Evolutionary conservation across 371 early-diverging fungal species (phyloP).

Genomic region (Mucor saturninus): DNA sequence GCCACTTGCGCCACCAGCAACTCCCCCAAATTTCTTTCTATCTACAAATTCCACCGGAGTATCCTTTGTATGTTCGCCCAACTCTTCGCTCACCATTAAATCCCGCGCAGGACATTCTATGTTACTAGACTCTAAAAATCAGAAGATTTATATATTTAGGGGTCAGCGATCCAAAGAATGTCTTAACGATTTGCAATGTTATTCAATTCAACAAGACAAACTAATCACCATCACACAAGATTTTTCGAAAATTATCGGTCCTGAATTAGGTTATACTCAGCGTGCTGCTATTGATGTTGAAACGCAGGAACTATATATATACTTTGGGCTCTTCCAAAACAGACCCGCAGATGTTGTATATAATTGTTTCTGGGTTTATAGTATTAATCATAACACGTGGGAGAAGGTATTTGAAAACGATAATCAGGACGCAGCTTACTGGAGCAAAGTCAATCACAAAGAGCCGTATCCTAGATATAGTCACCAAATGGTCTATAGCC

Average conservation of each 20-base stretch:
- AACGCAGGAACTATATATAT: slow-evolving; percentile 81
- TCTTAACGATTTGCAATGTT: slow-evolving; percentile 79
- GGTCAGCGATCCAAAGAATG: slow-evolving; percentile 85
- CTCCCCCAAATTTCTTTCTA: neutral
- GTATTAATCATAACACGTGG: slow-evolving; percentile 66
- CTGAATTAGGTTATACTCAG: slow-evolving; percentile 84
- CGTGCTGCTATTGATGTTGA: slow-evolving; percentile 80
- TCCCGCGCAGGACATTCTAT: slow-evolving; percentile 90
- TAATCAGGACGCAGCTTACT: slow-evolving; percentile 34
- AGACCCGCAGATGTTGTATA: slow-evolving; percentile 51
- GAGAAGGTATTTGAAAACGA: slow-evolving; percentile 75
- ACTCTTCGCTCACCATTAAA: slow-evolving; percentile 69
- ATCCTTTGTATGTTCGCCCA: slow-evolving; percentile 8
- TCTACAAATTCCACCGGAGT: slow-evolving; percentile 6
- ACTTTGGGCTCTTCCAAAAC: slow-evolving; percentile 68
- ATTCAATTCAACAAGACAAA: slow-evolving; percentile 77
- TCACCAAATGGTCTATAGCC: slow-evolving; percentile 83
- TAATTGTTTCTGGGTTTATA: slow-evolving; percentile 80
- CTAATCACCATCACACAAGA: slow-evolving; percentile 77
- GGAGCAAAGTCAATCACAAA: slow-evolving; percentile 10
- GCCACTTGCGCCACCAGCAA: neutral
- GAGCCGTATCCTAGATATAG: slow-evolving; percentile 89
- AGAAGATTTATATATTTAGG: slow-evolving; percentile 86
- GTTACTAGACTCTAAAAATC: slow-evolving; percentile 75
- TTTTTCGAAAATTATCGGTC: slow-evolving; percentile 72